Conservation (phyloP, 345 rosid species). For the Citrus glauca region DNA sequence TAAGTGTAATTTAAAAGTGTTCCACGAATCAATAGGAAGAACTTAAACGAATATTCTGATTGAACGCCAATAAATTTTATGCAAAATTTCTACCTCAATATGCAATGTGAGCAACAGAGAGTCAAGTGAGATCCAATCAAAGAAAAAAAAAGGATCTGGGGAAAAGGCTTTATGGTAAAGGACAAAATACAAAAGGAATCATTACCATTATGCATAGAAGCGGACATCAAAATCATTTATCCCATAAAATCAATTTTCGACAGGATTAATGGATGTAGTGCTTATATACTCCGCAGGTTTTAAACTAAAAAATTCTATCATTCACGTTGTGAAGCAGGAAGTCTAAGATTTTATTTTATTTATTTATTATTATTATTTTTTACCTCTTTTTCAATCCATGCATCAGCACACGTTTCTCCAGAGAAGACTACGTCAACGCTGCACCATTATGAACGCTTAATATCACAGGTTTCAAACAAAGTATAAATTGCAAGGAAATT, state of each 20-base stretch:
- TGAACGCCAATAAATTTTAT: background rate
- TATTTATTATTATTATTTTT: background rate
- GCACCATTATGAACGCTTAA: constrained; percentile 28
- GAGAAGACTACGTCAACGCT: constrained; percentile 79
- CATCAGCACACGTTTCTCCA: constrained; percentile 82
- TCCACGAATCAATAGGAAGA: background rate
- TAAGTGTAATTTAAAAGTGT: background rate
- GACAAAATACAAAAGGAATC: background rate
- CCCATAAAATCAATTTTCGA: background rate
- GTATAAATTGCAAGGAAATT: background rate
- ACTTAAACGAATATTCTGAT: background rate
- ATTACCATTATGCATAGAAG: background rate
- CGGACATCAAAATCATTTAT: background rate
- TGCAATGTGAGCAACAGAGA: background rate
- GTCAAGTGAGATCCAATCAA: background rate
- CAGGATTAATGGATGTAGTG: background rate
- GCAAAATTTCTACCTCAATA: background rate
- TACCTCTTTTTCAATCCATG: constrained; percentile 96
- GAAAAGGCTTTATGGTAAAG: background rate
- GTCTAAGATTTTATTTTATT: background rate
- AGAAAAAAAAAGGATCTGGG: background rate
- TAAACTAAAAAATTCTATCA: background rate
- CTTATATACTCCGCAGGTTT: background rate
- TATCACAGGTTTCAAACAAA: background rate
- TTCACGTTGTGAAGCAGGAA: background rate